phyloP scores from a whole-genome alignment of 2,329 filamentous ascomycete species.

The Hymenoscyphus salicellus region DNA sequence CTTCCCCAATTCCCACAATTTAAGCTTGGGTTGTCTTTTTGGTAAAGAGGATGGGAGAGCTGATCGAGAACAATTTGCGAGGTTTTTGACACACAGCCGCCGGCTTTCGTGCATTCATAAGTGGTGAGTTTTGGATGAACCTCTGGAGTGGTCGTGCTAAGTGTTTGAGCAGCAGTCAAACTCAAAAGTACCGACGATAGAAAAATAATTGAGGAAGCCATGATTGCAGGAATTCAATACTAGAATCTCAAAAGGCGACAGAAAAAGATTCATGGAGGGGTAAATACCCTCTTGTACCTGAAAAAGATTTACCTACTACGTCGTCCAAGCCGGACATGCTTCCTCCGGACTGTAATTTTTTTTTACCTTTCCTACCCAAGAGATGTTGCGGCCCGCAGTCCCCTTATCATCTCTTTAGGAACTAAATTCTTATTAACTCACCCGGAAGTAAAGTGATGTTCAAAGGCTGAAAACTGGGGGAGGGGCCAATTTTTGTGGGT shows the following conservation, averaged over 20 bases:
- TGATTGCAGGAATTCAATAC: not conserved
- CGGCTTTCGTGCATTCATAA: slow-evolving; percentile 49
- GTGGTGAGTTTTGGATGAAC: slow-evolving; percentile 51
- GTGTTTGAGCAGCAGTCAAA: slow-evolving; percentile 1
- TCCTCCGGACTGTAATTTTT: not conserved
- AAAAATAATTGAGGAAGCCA: not conserved
- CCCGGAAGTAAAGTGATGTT: not conserved
- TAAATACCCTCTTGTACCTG: not conserved
- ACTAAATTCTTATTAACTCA: not conserved
- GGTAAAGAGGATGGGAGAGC: slow-evolving; percentile 46
- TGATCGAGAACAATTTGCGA: slow-evolving; percentile 52
- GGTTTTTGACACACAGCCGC: slow-evolving; percentile 47
- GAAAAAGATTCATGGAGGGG: not conserved
- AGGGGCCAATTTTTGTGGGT: not conserved
- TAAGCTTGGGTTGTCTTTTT: slow-evolving; percentile 35
- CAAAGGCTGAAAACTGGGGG: not conserved
- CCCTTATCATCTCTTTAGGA: not conserved
- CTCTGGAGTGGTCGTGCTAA: slow-evolving; percentile 39
- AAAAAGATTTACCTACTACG: not conserved
- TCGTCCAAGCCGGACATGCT: not conserved
- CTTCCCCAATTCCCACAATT: slow-evolving; percentile 35
- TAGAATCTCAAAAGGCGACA: not conserved
- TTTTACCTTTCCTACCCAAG: not conserved
- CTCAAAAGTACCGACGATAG: not conserved
- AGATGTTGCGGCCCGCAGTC: not conserved